Percentiles rank a stretch among this genome's conserved stretches.
phyloP scores from a whole-genome alignment of 257 asterid genomes.

The Lycium ferocissimum region DNA sequence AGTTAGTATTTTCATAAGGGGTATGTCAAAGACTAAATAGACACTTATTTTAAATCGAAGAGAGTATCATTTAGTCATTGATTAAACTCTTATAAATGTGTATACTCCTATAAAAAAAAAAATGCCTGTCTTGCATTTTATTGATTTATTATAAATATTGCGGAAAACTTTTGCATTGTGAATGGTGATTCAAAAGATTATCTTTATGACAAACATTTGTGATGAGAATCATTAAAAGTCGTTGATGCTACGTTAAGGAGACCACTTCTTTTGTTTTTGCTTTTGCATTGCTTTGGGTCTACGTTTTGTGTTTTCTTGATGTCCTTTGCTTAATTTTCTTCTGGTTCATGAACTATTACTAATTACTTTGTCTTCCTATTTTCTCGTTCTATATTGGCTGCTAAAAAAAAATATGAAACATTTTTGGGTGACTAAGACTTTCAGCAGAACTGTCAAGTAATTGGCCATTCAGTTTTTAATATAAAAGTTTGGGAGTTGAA shows the following conservation, averaged over 20 bases:
- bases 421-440: neutral
- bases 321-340: neutral
- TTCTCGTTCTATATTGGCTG: neutral
- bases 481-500: neutral
- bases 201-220: neutral
- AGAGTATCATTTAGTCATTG: too few species aligned
- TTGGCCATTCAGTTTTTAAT: neutral
- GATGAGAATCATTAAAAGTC: conserved; percentile 34
- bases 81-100: too few species aligned
- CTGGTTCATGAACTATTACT: neutral
- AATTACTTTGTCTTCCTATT: neutral
- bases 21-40: too few species aligned
- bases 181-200: neutral
- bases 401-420: neutral
- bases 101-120: too few species aligned
- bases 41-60: too few species aligned
- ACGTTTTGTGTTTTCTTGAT: conserved; percentile 24
- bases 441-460: neutral
- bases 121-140: neutral
- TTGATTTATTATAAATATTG: neutral
- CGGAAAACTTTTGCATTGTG: neutral
- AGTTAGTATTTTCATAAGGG: too few species aligned
- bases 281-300: conserved; percentile 29
- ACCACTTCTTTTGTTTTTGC: conserved; percentile 23
- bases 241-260: conserved; percentile 45